A percentile compares a stretch with the other conserved stretches of the same genome.
These are phyloP conservation scores for Cnidoscolus chayamansa DNA, from an alignment of 441 rosid genomes.

Conservation along the genomic window DNA sequence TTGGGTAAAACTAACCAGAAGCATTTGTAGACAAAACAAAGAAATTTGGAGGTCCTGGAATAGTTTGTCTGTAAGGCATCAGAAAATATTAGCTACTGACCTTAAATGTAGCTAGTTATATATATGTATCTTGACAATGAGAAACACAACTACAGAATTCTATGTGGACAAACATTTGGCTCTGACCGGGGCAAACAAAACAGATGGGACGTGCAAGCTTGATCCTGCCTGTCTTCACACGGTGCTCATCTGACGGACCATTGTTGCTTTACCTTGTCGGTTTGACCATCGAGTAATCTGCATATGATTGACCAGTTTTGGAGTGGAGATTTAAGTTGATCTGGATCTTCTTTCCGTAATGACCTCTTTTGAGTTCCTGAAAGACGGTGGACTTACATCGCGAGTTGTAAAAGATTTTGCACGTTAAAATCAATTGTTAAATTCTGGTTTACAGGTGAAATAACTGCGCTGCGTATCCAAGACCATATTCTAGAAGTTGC, in stretches of 20 bases:
- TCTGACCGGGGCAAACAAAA: too few relatives aligned
- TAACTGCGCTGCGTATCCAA: not conserved
- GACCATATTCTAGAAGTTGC: too few relatives aligned
- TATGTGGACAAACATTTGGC: too few relatives aligned
- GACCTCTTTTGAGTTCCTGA: slow-evolving; percentile 1
- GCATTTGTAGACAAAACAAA: not conserved
- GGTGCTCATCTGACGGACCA: too few relatives aligned
- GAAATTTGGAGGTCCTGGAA: not conserved
- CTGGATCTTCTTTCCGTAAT: not conserved
- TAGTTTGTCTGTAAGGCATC: not conserved
- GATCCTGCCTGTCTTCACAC: too few relatives aligned
- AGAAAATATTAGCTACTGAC: not conserved
- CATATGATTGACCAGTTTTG: too few relatives aligned
- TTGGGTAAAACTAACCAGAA: not conserved
- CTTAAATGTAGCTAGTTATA: not conserved
- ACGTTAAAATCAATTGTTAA: not conserved
- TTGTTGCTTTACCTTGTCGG: too few relatives aligned
- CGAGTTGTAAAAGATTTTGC: not conserved
- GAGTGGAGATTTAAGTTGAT: not conserved
- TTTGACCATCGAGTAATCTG: too few relatives aligned
- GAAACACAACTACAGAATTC: too few relatives aligned
- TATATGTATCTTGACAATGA: too few relatives aligned
- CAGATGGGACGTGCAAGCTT: too few relatives aligned
- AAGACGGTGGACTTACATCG: not conserved
- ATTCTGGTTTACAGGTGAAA: not conserved